Evolutionary conservation across 1,139 yeast genomes (phyloP).

Genomic region (Taiozyma onychis): DNA sequence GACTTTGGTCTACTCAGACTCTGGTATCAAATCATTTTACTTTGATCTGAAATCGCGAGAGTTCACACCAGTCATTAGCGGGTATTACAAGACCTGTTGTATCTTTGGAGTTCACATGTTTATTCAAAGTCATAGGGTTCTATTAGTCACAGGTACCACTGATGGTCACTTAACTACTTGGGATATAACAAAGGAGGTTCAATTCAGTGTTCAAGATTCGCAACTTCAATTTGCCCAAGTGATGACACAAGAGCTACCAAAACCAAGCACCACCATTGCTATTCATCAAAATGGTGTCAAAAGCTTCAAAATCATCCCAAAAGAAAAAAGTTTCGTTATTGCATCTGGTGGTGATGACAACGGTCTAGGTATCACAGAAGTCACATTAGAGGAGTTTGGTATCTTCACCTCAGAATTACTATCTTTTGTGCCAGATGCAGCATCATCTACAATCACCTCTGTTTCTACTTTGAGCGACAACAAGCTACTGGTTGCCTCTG

Average conservation of each 20-base stretch:
- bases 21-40: constrained; percentile 63
- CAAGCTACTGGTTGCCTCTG: constrained; percentile 37
- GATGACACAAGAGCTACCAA: constrained; percentile 10
- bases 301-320: constrained; percentile 31
- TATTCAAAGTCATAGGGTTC: constrained; percentile 25
- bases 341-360: constrained; percentile 93
- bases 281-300: constrained; percentile 86
- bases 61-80: constrained; percentile 43
- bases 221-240: constrained; percentile 4
- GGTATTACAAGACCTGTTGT: constrained; percentile 69
- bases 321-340: constrained; percentile 21
- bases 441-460: constrained; percentile 82
- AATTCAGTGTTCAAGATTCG: constrained; percentile 11
- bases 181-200: constrained; percentile 36
- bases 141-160: constrained; percentile 61
- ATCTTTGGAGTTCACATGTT: constrained; percentile 55
- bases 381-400: constrained; percentile 24
- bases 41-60: constrained; percentile 32
- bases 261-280: constrained; percentile 36
- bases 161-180: constrained; percentile 75
- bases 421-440: constrained; percentile 50
- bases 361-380: constrained; percentile 46
- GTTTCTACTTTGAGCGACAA: constrained; percentile 31
- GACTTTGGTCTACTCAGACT: constrained; percentile 79
- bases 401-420: constrained; percentile 23